These are phyloP conservation scores for Aspergillus chevalieri DNA, from an alignment of 2,329 filamentous ascomycete genomes.

Conservation along the genomic window DNA sequence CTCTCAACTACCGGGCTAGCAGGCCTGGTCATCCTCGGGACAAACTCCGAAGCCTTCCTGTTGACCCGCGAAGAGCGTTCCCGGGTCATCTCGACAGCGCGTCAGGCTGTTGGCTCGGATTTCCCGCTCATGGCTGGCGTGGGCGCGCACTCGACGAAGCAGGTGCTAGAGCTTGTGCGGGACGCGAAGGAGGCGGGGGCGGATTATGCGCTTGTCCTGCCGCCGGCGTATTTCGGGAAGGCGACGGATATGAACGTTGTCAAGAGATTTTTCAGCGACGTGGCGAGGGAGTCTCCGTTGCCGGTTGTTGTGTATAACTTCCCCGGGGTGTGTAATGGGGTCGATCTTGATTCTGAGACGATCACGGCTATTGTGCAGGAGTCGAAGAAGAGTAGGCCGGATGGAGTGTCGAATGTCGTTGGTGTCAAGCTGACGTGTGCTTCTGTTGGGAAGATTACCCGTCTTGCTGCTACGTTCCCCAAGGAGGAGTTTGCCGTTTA, in stretches of 20 bases:
- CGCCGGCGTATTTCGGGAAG: constrained; percentile 61
- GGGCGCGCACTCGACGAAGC: constrained; percentile 58
- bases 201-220: constrained; percentile 57
- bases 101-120: constrained; percentile 46
- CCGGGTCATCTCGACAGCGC: constrained; percentile 52
- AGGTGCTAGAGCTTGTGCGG: constrained; percentile 54
- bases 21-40: constrained; percentile 51
- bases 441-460: constrained; percentile 55
- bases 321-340: constrained; percentile 60
- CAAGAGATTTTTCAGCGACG: constrained; percentile 53
- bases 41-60: constrained; percentile 53
- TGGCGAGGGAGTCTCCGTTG: constrained; percentile 48
- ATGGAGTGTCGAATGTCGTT: constrained; percentile 45
- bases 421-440: constrained; percentile 61
- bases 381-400: constrained; percentile 17
- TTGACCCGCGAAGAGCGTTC: constrained; percentile 55
- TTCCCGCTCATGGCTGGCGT: constrained; percentile 60
- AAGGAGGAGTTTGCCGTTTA: constrained; percentile 58
- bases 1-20: constrained; percentile 46
- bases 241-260: constrained; percentile 54
- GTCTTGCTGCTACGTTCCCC: constrained; percentile 47
- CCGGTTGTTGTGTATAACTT: constrained; percentile 64
- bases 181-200: constrained; percentile 58
- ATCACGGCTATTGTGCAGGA: constrained; percentile 50
- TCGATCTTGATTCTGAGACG: constrained; percentile 61